Percentiles rank a stretch among this genome's conserved stretches.
phyloP scores from a whole-genome alignment of 306 rosid species.

The Sindora glabra region DNA sequence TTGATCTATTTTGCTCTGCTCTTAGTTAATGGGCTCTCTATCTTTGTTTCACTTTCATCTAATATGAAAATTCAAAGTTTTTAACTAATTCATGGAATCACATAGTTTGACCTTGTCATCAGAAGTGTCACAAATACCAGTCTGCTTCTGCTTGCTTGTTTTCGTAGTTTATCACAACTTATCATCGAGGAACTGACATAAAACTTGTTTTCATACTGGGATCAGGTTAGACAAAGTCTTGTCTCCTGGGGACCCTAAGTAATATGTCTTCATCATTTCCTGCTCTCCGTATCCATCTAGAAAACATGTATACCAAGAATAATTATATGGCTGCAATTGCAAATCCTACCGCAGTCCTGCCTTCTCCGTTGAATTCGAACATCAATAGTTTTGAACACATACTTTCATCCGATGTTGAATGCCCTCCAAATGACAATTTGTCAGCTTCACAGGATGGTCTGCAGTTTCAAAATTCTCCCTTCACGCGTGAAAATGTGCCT shows the following conservation, averaged over 20 bases:
- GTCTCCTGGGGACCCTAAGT: constrained; percentile 18
- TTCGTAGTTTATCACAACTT: constrained; percentile 5
- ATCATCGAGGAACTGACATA: constrained; percentile 15
- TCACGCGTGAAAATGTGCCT: constrained; percentile 30
- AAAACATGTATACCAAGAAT: constrained; percentile 32
- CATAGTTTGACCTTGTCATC: too few species aligned
- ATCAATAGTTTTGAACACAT: constrained; percentile 30
- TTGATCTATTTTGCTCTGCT: not conserved
- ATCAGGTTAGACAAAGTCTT: constrained; percentile 18
- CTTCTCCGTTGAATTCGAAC: constrained; percentile 31
- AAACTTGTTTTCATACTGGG: constrained; percentile 13
- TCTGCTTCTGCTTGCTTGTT: constrained; percentile 1
- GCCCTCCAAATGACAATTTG: constrained; percentile 12
- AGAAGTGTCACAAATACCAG: too few species aligned
- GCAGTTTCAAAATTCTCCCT: constrained; percentile 33
- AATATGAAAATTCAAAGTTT: too few species aligned
- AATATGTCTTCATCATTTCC: constrained; percentile 50
- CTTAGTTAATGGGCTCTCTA: not conserved
- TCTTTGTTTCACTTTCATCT: too few species aligned
- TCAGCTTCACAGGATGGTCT: constrained; percentile 32
- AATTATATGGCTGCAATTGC: constrained; percentile 24
- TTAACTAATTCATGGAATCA: too few species aligned
- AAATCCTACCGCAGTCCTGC: constrained; percentile 29
- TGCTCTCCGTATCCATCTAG: constrained; percentile 30
- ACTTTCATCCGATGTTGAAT: constrained; percentile 34